Evolutionary conservation across 352 stramenopile genomes (phyloP).

Genomic region (Phytophthora nicotianae): DNA sequence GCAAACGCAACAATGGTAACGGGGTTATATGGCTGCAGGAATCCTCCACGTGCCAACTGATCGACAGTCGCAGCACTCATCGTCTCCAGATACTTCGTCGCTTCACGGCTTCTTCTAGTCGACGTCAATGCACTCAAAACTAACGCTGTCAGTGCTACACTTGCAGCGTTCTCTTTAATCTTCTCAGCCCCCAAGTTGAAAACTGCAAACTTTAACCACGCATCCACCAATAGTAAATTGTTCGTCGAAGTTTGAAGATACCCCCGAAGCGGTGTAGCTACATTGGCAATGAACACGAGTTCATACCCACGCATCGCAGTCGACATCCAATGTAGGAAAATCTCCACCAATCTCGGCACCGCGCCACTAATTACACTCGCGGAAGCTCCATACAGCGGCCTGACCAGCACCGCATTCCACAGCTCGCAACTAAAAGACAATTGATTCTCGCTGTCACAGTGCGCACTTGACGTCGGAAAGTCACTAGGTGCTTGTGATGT

Average conservation of each 20-base stretch:
- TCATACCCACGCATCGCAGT: conserved; percentile 43
- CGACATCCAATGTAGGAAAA: conserved; percentile 38
- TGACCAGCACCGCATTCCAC: conserved; percentile 31
- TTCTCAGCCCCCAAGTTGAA: conserved; percentile 2
- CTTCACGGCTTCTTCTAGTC: conserved; percentile 3
- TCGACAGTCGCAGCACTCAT: conserved; percentile 22
- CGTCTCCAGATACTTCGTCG: conserved; percentile 20
- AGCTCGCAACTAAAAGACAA: conserved; percentile 25
- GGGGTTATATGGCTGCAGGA: conserved; percentile 28
- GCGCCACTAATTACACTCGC: not conserved
- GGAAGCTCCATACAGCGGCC: conserved; percentile 21
- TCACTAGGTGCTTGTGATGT: conserved; percentile 7
- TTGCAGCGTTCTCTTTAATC: conserved; percentile 8
- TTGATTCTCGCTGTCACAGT: conserved; percentile 35
- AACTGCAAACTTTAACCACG: conserved; percentile 17
- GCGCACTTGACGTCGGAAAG: conserved; percentile 18
- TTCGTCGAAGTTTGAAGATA: conserved; percentile 18
- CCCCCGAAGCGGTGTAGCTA: conserved; percentile 24
- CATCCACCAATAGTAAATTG: conserved; percentile 18
- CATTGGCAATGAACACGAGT: conserved; percentile 37
- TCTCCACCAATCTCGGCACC: conserved; percentile 18
- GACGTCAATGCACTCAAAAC: conserved; percentile 27
- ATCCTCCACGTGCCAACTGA: conserved; percentile 24
- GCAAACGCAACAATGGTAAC: conserved; percentile 29
- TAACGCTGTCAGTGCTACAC: conserved; percentile 27